Conservation (phyloP, 768 basidiomycete species). For the Collybia nuda region DNA sequence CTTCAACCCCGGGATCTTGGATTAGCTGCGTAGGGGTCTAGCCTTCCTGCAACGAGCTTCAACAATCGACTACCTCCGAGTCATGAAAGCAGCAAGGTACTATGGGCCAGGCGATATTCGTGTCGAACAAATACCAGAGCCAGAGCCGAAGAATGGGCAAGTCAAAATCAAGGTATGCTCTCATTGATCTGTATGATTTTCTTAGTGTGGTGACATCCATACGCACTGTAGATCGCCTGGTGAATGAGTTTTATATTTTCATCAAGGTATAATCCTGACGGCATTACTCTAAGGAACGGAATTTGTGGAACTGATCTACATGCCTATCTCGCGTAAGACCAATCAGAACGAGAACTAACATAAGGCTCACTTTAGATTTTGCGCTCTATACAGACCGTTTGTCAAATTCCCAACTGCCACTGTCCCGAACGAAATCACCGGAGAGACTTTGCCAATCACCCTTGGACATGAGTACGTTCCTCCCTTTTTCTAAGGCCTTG, state of each 20-base stretch:
- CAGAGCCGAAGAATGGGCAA: constrained; percentile 27
- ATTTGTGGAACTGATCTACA: no score
- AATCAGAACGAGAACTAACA: no score
- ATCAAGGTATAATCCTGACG: no score
- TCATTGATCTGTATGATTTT: not conserved
- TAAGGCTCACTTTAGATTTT: no score
- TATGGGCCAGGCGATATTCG: constrained; percentile 40
- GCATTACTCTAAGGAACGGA: no score
- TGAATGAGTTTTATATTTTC: not conserved
- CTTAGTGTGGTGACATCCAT: not conserved
- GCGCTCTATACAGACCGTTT: constrained; percentile 1
- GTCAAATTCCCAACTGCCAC: constrained; percentile 26
- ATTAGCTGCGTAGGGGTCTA: no score
- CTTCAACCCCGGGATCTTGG: no score
- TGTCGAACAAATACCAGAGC: constrained; percentile 39
- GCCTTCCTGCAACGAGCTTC: no score
- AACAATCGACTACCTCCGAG: no score
- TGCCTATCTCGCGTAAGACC: no score
- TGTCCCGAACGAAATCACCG: constrained; percentile 32
- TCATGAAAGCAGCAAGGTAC: constrained; percentile 44
- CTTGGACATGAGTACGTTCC: constrained; percentile 42
- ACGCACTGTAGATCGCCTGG: not conserved
- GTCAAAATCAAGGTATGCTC: constrained; percentile 39
- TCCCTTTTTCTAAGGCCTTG: not conserved
- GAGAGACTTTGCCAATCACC: constrained; percentile 35